A percentile compares a stretch with the other conserved stretches of the same genome.
Conservation (phyloP, 192 early-diverging fungal species). For the Coemansia sp. region DNA sequence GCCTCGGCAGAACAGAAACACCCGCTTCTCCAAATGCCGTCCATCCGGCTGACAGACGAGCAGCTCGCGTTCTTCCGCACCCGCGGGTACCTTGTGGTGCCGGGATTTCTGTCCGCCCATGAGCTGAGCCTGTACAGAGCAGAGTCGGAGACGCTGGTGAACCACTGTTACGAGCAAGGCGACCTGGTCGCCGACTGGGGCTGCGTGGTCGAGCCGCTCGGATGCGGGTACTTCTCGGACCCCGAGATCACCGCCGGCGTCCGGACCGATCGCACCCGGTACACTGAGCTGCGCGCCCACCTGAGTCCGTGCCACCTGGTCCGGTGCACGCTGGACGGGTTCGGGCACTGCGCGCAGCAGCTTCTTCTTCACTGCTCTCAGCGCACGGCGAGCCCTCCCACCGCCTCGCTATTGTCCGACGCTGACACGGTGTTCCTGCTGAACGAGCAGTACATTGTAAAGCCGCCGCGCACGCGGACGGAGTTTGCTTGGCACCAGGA, state of each 20-base stretch:
- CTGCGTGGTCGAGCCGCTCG: constrained; percentile 51
- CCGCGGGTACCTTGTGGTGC: constrained; percentile 37
- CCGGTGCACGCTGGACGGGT: constrained; percentile 35
- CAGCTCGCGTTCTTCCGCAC: constrained; percentile 25
- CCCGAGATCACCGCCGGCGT: constrained; percentile 12
- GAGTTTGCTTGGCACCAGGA: constrained; percentile 54
- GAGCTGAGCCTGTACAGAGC: constrained; percentile 20
- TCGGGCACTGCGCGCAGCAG: constrained; percentile 32
- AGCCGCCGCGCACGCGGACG: constrained; percentile 35
- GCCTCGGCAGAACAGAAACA: too few relatives aligned
- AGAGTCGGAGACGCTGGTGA: constrained; percentile 38
- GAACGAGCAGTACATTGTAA: constrained; percentile 55
- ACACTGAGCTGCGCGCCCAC: constrained; percentile 13
- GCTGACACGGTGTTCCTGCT: constrained; percentile 12
- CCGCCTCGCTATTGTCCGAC: not conserved
- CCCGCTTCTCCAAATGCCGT: not conserved
- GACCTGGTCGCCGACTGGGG: constrained; percentile 47
- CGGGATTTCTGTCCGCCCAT: constrained; percentile 19
- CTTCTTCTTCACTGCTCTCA: not conserved
- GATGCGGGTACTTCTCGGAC: constrained; percentile 35
- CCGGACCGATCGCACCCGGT: constrained; percentile 13
- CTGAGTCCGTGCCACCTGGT: constrained; percentile 5
- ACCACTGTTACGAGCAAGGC: constrained; percentile 53
- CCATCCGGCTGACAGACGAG: constrained; percentile 4
- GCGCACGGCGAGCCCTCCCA: not conserved